Evolutionary conservation across 1,284 basidiomycete species (phyloP).

Genomic region (Gymnopus androsaceus): DNA sequence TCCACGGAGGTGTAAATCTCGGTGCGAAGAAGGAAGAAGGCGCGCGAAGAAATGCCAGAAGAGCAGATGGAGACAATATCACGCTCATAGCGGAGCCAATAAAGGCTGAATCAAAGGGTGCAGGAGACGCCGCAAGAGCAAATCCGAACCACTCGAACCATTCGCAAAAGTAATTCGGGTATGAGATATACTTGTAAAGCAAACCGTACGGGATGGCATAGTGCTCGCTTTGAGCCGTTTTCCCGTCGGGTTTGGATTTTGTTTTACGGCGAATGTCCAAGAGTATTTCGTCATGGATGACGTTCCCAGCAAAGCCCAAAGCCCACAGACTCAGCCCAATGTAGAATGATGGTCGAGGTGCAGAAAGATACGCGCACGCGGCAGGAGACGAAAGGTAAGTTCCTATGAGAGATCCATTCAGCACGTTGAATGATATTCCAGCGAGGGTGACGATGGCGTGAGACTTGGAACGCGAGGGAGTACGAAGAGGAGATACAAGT

Average conservation of each 20-base stretch:
- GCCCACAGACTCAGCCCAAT: conserved; percentile 10
- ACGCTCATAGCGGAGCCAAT: neutral
- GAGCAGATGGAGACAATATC: neutral
- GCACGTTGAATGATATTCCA: conserved; percentile 58
- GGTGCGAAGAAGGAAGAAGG: conserved; percentile 38
- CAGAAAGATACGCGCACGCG: conserved; percentile 43
- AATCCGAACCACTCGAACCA: conserved; percentile 88
- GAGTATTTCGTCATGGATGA: conserved; percentile 80
- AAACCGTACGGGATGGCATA: conserved; percentile 86
- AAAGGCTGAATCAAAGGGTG: conserved; percentile 23
- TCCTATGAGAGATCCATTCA: conserved; percentile 77
- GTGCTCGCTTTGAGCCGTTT: conserved; percentile 40
- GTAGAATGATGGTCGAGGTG: conserved; percentile 1
- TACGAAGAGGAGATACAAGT: conserved; percentile 9
- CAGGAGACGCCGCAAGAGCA: conserved; percentile 62
- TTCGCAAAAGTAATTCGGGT: conserved; percentile 91
- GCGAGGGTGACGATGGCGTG: conserved; percentile 8
- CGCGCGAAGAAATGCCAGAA: conserved; percentile 11
- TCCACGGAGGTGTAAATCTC: conserved; percentile 65
- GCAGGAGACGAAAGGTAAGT: conserved; percentile 63
- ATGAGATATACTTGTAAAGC: conserved; percentile 81
- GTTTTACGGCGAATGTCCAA: conserved; percentile 58
- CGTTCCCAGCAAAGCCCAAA: conserved; percentile 6
- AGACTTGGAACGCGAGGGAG: conserved; percentile 10
- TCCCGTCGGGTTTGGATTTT: conserved; percentile 23